Evolutionary conservation across 306 rosid genomes (phyloP).

Genomic region (Sindora glabra): DNA sequence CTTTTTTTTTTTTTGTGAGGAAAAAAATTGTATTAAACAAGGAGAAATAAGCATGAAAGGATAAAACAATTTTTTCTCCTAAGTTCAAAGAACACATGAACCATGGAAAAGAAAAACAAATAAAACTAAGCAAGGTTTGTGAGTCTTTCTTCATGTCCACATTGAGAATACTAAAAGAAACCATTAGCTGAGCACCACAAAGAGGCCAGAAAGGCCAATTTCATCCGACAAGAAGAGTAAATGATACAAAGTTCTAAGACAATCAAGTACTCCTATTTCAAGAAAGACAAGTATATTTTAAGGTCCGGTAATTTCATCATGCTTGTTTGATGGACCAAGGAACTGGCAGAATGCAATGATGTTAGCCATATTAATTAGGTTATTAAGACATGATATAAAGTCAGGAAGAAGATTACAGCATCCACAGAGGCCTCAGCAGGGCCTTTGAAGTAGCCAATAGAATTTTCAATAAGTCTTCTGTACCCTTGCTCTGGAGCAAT

Average conservation of each 20-base stretch:
- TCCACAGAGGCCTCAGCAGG: constrained; percentile 99
- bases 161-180: no score
- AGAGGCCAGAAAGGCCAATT: no score
- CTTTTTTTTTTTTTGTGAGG: no score
- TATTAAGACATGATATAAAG: background rate
- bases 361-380: background rate
- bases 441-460: constrained; percentile 91
- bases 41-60: no score
- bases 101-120: no score
- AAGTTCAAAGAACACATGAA: no score
- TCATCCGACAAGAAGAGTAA: no score
- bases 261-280: background rate
- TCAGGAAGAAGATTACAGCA: constrained; percentile 61
- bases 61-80: no score
- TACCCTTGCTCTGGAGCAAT: constrained; percentile 99
- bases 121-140: no score
- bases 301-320: background rate
- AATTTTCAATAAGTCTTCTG: constrained; percentile 91
- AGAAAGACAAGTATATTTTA: background rate
- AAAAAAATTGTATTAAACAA: no score
- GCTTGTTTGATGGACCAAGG: background rate
- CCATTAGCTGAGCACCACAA: no score
- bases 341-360: constrained; percentile 6
- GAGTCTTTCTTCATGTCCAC: no score
- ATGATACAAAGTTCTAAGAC: background rate